Base-by-base conservation (phyloP, 805 yeast species). In the Nakazawaea wickerhamii region DNA sequence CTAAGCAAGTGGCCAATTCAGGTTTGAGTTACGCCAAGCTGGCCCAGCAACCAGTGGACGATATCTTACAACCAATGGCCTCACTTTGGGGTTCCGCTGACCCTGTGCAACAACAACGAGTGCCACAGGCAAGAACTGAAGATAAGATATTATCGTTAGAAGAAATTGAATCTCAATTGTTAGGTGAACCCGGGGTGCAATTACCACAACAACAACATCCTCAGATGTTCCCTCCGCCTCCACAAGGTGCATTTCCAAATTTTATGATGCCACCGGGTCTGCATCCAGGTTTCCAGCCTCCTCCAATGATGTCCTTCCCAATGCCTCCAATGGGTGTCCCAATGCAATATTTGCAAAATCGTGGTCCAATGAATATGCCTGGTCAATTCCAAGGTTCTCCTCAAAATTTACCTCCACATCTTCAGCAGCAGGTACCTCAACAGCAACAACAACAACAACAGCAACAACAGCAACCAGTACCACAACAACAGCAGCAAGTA, bases 91-190 rank as follows among this genome's bases (percentile, higher is more conserved):
- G 71, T 18, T 56, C 52, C 13, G 17, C 21, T 13, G 44, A 28
- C n/a, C 60, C 47, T 37, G 56, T 38, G 17, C 59, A 36, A 31
- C 52, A 45, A 36, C 50, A 28, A 38, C 44, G 34, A 35, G 54
- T 25, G 31, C 50, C 36, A 17, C 45, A 36, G 21, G 47, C 18
- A 34, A 33, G 55, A 17, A 51, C 47, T 17, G 52, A 50, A 40
- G 68, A 68, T 51, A 73, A 72, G 52, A 71, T 82, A 18, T 62
- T 84, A 51, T 83, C 95, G 9, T 68, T 87, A 58, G 91, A 84
- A 58, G 95, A 89, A 53, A 75, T 89, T 50, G 96, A 89, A 63
- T 87, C 95, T 7, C 87, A 79, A 53, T 67, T 82, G 57, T 67
- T 79, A 46, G 67, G 71, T 43, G 72, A 65, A 44, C 54, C 54